Base-by-base conservation (phyloP, 768 basidiomycete genomes). In the Termitomyces sp. region DNA sequence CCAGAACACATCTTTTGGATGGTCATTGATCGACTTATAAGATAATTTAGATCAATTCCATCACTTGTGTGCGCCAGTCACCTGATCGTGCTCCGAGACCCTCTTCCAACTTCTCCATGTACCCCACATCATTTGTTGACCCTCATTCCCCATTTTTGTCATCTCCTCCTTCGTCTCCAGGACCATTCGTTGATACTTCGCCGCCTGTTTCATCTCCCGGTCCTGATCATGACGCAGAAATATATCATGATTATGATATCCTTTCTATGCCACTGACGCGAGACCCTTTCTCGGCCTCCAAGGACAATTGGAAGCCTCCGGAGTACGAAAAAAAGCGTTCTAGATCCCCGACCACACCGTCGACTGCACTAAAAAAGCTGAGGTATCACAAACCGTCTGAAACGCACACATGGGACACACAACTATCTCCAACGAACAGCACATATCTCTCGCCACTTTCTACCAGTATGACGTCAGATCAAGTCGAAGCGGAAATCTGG, bases 121-220 rank as follows among this genome's bases (percentile, higher is more conserved):
- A 55, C 59, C 54, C 56, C 14, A 26, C 53, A 47, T 24, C 24
- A 24, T 51, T 24, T 24, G 7, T 43, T 22, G 51, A 46, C 40
- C 51, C 55, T 26, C 57, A 56, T 54, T 59, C 77, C n/a, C 69
- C 70, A 0, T 76, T 74, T 3, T 74, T 71, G 52, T 77, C 77
- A 10, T 84, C 83, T 1, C 80, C 84, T 0, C 73, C 79, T 10
- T 80, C 81, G 0, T 83, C 83, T 28, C 82, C 83, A 6, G 52
- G 60, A 7, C 63, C 55, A 20, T 56, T 60, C 16, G 48, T 72
- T 46, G 66, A 69, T 63, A 71, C 60, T 53, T 71, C 61, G 3
- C 57, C 68, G 63, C 70, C 70, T 10, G 54, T 65, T 60, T 69
- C 73, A 44, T 66, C 76, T 41, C 66, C 72, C 46, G 59, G 62